Evolutionary conservation across 2,329 filamentous ascomycete species (phyloP).

Genomic region (Nemania abortiva): DNA sequence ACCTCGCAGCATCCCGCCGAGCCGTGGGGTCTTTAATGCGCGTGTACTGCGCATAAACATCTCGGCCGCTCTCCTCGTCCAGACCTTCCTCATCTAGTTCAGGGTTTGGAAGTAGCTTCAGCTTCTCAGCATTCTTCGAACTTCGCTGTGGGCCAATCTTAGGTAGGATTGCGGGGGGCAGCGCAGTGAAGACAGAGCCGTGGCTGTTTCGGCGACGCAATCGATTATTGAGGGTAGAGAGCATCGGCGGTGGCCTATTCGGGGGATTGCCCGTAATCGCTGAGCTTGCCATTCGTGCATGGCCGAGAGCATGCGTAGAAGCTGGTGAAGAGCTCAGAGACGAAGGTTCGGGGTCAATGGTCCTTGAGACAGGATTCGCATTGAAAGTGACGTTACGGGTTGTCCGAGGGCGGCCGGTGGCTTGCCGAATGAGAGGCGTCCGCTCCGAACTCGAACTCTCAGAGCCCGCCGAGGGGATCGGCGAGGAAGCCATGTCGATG

Average conservation of each 20-base stretch:
- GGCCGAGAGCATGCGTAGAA: conserved; percentile 52
- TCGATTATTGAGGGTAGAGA: conserved; percentile 88
- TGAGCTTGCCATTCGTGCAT: conserved; percentile 49
- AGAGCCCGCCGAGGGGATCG: conserved; percentile 43
- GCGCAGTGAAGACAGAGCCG: conserved; percentile 66
- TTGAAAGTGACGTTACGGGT: conserved; percentile 82
- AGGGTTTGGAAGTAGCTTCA: conserved; percentile 95
- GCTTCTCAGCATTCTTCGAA: conserved; percentile 94
- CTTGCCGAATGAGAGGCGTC: conserved; percentile 51
- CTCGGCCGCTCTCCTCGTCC: conserved; percentile 91
- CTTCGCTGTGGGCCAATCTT: conserved; percentile 96
- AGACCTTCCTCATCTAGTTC: conserved; percentile 76
- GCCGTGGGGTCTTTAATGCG: conserved; percentile 97
- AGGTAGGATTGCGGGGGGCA: conserved; percentile 56
- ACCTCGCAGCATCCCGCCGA: conserved; percentile 86
- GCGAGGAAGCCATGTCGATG: conserved; percentile 44
- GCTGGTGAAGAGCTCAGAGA: conserved; percentile 49
- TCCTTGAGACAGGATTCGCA: conserved; percentile 73
- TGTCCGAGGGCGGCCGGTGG: conserved; percentile 57
- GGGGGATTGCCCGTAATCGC: conserved; percentile 47
- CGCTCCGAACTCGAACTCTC: conserved; percentile 45
- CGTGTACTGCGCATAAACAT: conserved; percentile 98
- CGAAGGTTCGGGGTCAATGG: conserved; percentile 64
- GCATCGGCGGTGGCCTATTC: conserved; percentile 66
- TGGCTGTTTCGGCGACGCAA: conserved; percentile 88